Evolutionary conservation across 352 stramenopile species (phyloP).

Genomic region (Phytophthora podocarpi): DNA sequence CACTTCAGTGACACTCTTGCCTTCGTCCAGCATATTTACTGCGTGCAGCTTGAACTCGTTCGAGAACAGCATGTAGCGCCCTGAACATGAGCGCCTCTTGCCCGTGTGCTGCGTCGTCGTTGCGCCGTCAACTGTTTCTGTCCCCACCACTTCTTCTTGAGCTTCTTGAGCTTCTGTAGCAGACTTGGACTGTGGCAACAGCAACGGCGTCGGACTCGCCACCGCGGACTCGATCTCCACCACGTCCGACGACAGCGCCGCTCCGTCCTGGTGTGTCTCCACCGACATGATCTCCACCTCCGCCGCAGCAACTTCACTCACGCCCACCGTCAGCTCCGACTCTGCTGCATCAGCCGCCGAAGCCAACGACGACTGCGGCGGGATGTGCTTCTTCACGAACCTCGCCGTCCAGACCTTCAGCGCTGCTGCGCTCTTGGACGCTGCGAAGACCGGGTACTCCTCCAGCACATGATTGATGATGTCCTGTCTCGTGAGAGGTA

Average conservation of each 20-base stretch:
- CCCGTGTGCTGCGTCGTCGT: slow-evolving; percentile 31
- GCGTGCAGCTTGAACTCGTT: slow-evolving; percentile 85
- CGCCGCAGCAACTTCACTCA: not conserved
- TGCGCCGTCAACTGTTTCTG: not conserved
- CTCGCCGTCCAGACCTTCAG: slow-evolving; percentile 68
- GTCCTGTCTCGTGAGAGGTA: slow-evolving; percentile 62
- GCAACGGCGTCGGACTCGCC: slow-evolving; percentile 4
- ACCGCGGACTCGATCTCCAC: not conserved
- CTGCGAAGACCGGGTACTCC: slow-evolving; percentile 60
- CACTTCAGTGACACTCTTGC: slow-evolving; percentile 65
- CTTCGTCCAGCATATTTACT: slow-evolving; percentile 68
- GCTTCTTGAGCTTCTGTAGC: not conserved
- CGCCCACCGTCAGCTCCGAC: not conserved
- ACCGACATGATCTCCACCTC: not conserved
- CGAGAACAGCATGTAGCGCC: slow-evolving; percentile 74
- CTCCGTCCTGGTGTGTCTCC: slow-evolving; percentile 4
- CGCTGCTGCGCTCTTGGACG: slow-evolving; percentile 54
- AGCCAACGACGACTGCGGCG: slow-evolving; percentile 12
- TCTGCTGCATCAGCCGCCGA: not conserved
- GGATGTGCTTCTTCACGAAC: slow-evolving; percentile 70
- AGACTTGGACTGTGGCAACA: slow-evolving; percentile 14
- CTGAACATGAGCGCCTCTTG: slow-evolving; percentile 51
- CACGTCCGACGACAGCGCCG: not conserved
- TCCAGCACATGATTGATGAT: slow-evolving; percentile 62
- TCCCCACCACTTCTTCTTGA: not conserved